A percentile compares a stretch with the other conserved stretches of the same genome.
These are phyloP conservation scores for Primulina tabacum DNA, from an alignment of 257 asterid species.

Conservation along the genomic window DNA sequence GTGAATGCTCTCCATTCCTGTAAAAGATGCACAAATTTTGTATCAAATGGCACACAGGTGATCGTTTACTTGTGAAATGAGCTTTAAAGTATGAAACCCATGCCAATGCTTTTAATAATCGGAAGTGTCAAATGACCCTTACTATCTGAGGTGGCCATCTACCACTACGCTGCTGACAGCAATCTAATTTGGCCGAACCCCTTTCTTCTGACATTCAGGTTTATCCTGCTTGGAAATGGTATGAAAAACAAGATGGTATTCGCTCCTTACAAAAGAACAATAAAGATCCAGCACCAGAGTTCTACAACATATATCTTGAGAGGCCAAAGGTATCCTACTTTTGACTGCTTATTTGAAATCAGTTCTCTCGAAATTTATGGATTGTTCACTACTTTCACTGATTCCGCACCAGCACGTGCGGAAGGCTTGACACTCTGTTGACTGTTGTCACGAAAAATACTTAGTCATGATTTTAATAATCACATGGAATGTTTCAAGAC, in stretches of 20 bases:
- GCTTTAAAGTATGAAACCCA: neutral
- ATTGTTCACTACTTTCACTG: conserved; percentile 8
- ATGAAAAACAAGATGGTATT: conserved; percentile 98
- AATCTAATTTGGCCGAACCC: conserved; percentile 19
- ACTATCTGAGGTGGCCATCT: neutral
- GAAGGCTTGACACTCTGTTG: neutral
- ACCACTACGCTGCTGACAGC: neutral
- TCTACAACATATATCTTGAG: conserved; percentile 93
- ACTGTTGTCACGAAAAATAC: neutral
- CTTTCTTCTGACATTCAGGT: conserved; percentile 45
- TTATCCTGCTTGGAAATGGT: conserved; percentile 99
- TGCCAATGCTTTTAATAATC: neutral
- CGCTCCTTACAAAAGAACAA: conserved; percentile 88
- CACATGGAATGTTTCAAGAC: neutral
- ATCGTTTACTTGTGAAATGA: conserved; percentile 8
- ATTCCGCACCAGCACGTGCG: neutral
- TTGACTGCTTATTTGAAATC: conserved; percentile 14
- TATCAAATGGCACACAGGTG: neutral
- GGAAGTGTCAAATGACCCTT: neutral
- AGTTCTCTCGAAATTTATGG: conserved; percentile 15
- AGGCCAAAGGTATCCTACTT: conserved; percentile 81
- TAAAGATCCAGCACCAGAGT: conserved; percentile 96
- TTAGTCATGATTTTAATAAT: conserved; percentile 1
- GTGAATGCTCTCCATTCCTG: neutral
- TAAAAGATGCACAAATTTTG: neutral